Percentiles rank a stretch among this genome's conserved stretches.
These are phyloP conservation scores for Aspergillus caelatus DNA, from an alignment of 2,329 filamentous ascomycete species.

Conservation along the genomic window DNA sequence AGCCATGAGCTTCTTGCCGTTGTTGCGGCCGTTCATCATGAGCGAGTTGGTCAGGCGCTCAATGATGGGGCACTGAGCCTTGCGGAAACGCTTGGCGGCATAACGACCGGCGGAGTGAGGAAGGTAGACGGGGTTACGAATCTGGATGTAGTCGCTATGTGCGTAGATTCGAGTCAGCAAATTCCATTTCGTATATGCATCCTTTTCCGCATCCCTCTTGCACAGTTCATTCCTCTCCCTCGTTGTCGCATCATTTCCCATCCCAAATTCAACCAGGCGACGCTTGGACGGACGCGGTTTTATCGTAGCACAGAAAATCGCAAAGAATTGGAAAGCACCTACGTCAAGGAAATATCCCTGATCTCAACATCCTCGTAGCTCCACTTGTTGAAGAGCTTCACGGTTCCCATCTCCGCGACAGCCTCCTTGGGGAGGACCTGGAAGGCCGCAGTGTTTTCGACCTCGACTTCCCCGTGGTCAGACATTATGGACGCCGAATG, in stretches of 20 bases:
- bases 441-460: slow-evolving; percentile 72
- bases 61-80: slow-evolving; percentile 99
- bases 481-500: slow-evolving; percentile 70
- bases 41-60: slow-evolving; percentile 99
- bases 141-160: slow-evolving; percentile 97
- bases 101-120: slow-evolving; percentile 98
- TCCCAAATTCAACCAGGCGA: slow-evolving; percentile 9
- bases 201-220: slow-evolving; percentile 14
- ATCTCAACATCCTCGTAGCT: slow-evolving; percentile 99
- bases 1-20: slow-evolving; percentile 99
- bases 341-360: slow-evolving; percentile 99
- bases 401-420: slow-evolving; percentile 81
- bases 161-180: slow-evolving; percentile 34
- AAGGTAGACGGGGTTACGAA: slow-evolving; percentile 98
- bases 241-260: slow-evolving; percentile 13
- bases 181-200: slow-evolving; percentile 16
- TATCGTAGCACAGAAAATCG: slow-evolving; percentile 25
- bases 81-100: slow-evolving; percentile 99
- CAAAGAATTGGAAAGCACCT: slow-evolving; percentile 54
- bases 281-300: background rate
- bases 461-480: slow-evolving; percentile 92
- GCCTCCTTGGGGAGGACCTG: slow-evolving; percentile 92
- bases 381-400: slow-evolving; percentile 99
- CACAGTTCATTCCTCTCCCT: slow-evolving; percentile 8
- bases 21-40: slow-evolving; percentile 99